Base-by-base conservation (phyloP, 768 basidiomycete species). In the Leccinum obscurum region DNA sequence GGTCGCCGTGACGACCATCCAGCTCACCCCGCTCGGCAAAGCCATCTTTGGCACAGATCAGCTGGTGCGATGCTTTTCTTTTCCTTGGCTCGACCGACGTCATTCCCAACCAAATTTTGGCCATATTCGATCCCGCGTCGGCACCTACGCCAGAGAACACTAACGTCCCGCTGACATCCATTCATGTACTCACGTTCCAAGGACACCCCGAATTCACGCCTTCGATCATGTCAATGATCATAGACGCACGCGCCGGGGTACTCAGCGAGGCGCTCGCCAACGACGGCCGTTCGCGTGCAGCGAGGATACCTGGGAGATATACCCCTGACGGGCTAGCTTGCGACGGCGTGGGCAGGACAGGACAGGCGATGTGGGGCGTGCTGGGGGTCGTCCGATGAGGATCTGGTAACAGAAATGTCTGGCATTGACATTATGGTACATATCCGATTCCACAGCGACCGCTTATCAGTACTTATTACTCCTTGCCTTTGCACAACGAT, bases 121-220 rank as follows among this genome's bases (percentile, higher is more conserved):
- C 17, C 41, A 11, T 44, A 14, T 41, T 44, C n/a, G 11, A 34
- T 4, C 34, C 34, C 11, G 3, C 34, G 3, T 34, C 34, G 11
- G 34, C 34, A 34, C 10, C 34, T n/a, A 44, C 41, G 8, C 41
- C 30, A 32, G 30, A 44, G 41, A n/a, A 44, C 41, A 8, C 17
- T 0, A n/a, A 44, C 41, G 8, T 44, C 41, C 41, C 41, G 10
- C 41, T n/a, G 17, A 9, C n/a, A 44, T 44, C 41, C 41, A 44
- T 44, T 4, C 41, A 44, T 13, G n/a, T 20, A 6, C 41, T 20
- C 17, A 20, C 41, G 15, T 17, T 44, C n/a, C 94, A 98, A 72
- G 95, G 95, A 1, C 96, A 98, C 72, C 95, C 96, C 1, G 95
- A 98, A 69, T 97, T 92, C 74, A 87, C 83, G 0, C 76, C 83